Conservation (phyloP, 2,329 filamentous ascomycete genomes). For the Xylaria arbuscula region DNA sequence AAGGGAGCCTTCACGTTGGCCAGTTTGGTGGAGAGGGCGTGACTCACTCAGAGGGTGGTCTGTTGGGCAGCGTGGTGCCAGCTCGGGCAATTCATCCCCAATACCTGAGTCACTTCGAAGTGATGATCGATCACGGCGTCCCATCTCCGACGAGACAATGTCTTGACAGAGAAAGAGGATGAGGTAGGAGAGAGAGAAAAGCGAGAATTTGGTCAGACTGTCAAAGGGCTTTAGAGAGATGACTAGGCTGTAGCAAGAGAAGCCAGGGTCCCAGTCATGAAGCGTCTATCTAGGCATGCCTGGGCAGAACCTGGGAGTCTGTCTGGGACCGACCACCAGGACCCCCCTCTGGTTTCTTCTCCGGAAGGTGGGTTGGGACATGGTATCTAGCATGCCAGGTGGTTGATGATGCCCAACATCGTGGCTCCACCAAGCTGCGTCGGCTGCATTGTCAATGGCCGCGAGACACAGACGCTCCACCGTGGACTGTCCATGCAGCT, state of each 20-base stretch:
- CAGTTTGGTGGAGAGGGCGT: constrained; percentile 1
- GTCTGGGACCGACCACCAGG: constrained; percentile 10
- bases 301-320: not conserved
- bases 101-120: constrained; percentile 52
- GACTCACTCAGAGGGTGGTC: constrained; percentile 51
- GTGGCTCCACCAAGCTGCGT: constrained; percentile 49
- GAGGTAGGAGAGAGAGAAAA: constrained; percentile 39
- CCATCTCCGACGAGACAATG: constrained; percentile 51
- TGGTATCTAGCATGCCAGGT: constrained; percentile 34
- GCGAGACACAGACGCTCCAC: constrained; percentile 42
- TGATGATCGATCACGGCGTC: constrained; percentile 51
- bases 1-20: constrained; percentile 4
- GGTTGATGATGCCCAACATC: constrained; percentile 50
- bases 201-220: constrained; percentile 26
- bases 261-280: constrained; percentile 31
- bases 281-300: constrained; percentile 13
- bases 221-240: constrained; percentile 28
- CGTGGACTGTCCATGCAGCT: constrained; percentile 40
- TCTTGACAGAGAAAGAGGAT: constrained; percentile 37
- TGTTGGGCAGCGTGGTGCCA: constrained; percentile 46
- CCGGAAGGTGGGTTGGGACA: constrained; percentile 38
- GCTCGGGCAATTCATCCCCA: constrained; percentile 51
- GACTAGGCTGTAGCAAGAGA: constrained; percentile 33
- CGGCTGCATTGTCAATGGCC: constrained; percentile 47
- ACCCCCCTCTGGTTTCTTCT: constrained; percentile 28